Evolutionary conservation across 2,329 filamentous ascomycete species (phyloP).

Genomic region (Aspergillus brasiliensis): DNA sequence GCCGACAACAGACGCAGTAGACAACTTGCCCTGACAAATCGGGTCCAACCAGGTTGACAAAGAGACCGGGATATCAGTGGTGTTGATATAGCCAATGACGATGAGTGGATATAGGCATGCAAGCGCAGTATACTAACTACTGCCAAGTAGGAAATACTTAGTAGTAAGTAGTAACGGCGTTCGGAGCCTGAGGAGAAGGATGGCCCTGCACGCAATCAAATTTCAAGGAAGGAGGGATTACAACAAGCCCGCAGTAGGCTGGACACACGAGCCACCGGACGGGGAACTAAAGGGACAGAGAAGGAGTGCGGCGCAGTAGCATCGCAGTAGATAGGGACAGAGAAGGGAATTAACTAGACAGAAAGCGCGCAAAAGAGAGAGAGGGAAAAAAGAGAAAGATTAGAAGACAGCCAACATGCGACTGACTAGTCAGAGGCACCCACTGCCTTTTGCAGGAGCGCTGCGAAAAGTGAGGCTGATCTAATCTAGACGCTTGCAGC

Average conservation of each 20-base stretch:
- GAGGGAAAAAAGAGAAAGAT: conserved; percentile 6
- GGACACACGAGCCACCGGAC: conserved; percentile 1
- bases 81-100: conserved; percentile 10
- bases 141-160: neutral
- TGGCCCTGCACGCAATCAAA: conserved; percentile 1
- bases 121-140: neutral
- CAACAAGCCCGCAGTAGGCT: neutral
- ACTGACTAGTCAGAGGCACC: conserved; percentile 17
- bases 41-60: conserved; percentile 8
- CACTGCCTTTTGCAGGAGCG: conserved; percentile 14
- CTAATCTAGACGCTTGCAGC: conserved; percentile 12
- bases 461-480: conserved; percentile 21
- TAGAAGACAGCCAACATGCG: conserved; percentile 12
- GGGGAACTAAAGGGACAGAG: neutral
- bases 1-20: conserved; percentile 7
- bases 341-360: neutral
- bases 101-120: neutral
- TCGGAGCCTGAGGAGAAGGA: neutral
- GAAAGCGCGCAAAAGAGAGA: conserved; percentile 9
- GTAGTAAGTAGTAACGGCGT: neutral
- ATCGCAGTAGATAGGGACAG: neutral
- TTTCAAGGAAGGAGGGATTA: neutral
- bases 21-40: conserved; percentile 1
- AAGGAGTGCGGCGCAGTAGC: neutral
- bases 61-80: conserved; percentile 8